These are phyloP conservation scores for Pyropia yezoensis DNA, from an alignment of 23 red algal species.

Conservation along the genomic window DNA sequence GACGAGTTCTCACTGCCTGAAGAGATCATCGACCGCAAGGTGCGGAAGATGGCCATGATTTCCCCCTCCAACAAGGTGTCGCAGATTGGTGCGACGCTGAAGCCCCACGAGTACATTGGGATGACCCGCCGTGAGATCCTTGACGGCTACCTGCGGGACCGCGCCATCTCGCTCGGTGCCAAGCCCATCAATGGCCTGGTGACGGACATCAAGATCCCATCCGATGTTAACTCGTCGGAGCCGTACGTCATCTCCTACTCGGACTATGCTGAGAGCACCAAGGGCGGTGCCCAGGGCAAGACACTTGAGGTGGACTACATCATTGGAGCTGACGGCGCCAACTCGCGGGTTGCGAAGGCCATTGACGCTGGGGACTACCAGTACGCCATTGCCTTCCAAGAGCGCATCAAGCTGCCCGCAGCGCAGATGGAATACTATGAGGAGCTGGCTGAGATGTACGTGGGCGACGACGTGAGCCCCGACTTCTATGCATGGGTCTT, in stretches of 20 bases:
- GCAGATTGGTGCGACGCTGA: slow-evolving; percentile 84
- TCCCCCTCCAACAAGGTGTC: slow-evolving; percentile 83
- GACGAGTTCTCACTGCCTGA: slow-evolving; percentile 92
- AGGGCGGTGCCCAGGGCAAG: slow-evolving; percentile 5
- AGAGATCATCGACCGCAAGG: slow-evolving; percentile 92
- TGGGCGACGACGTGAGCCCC: slow-evolving; percentile 95
- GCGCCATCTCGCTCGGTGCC: slow-evolving; percentile 70
- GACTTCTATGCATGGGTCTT: slow-evolving; percentile 99
- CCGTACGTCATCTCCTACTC: slow-evolving; percentile 75
- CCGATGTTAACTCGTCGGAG: slow-evolving; percentile 10
- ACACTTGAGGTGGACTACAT: slow-evolving; percentile 72
- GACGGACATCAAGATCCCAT: slow-evolving; percentile 59
- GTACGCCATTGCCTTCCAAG: slow-evolving; percentile 99
- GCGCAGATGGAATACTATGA: slow-evolving; percentile 99
- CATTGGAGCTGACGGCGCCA: slow-evolving; percentile 97
- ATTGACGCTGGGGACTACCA: slow-evolving; percentile 99
- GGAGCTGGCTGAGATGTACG: slow-evolving; percentile 99
- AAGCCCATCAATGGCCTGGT: slow-evolving; percentile 92
- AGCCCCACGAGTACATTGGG: slow-evolving; percentile 96
- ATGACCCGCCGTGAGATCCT: slow-evolving; percentile 96
- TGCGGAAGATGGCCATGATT: slow-evolving; percentile 98
- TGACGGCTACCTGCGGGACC: slow-evolving; percentile 84
- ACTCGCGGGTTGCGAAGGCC: slow-evolving; percentile 88
- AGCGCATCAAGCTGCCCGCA: slow-evolving; percentile 93
- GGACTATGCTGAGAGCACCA: slow-evolving; percentile 38